Base-by-base conservation (phyloP, 805 yeast genomes). In the Wickerhamiella kazuoi region DNA sequence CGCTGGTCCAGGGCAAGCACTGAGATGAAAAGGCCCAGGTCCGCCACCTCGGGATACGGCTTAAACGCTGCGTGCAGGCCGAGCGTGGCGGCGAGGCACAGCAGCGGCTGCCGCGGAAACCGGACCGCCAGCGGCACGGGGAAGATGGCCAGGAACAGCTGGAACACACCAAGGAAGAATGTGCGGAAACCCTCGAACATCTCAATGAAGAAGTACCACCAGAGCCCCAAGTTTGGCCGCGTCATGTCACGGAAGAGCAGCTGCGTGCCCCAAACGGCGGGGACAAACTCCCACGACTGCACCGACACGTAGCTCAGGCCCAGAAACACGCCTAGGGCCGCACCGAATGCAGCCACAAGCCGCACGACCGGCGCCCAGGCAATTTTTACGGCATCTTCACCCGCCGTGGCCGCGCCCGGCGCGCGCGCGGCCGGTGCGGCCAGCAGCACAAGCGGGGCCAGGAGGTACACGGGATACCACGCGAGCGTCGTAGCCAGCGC, bases 171-270 rank as follows among this genome's bases (percentile, higher is more conserved):
- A 30, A 76, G 61, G 64, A 80, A 90, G 52, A 90, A 84, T 17
- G 81, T 74, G 21, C 77, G 69, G 65, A 87, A 90, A 53, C 75
- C 79, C 40, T 79, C 90, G 60, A 90, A 90, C 73, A 90, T 80
- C 58, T 90, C 98, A 32, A 87, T 79, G 64, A 90, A 90, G 50
- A 86, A 75, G 62, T 90, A 90, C 99, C 99, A 90, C 99, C 99
- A 90, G 17, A 90, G 63, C 0, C 98, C 98, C 47, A 90, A 57
- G 58, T 90, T 90, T 21, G 98, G 98, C 34, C 46, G 36, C 4
- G 76, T 67, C 44, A 84, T 72, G 46, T 82, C 86, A 30, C 67
- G 67, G 50, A 81, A 76, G 19, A 63, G 61, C 4, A 82, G 52
- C 4, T 46, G 44, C 7, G 55, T 48, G 14, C 77, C 74, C 51